A percentile compares a stretch with the other conserved stretches of the same genome.
phyloP scores from a whole-genome alignment of 176 grass and related monocot genomes.

The Carex parvula region DNA sequence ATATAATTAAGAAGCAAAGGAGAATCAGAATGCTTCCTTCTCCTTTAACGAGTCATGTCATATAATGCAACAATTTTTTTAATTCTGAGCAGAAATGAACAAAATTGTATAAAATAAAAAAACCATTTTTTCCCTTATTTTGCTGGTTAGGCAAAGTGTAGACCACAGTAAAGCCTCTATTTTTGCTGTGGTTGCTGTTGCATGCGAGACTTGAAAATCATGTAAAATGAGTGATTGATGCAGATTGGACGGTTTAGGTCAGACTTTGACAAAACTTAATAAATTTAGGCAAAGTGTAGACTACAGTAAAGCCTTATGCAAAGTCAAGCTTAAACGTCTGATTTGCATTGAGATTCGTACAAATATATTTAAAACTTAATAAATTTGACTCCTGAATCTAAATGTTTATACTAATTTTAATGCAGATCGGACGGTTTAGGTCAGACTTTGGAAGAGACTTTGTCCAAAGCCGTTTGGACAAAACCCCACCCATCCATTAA shows the following conservation, averaged over 20 bases:
- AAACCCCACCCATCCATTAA: too few relatives aligned
- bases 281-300: not conserved
- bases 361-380: too few relatives aligned
- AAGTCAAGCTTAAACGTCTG: too few relatives aligned
- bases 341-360: too few relatives aligned
- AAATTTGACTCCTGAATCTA: too few relatives aligned
- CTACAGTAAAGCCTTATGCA: too few relatives aligned
- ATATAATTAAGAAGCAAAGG: slow-evolving; percentile 1
- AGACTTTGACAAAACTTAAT: too few relatives aligned
- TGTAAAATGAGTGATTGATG: not conserved
- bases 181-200: slow-evolving; percentile 13
- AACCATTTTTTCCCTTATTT: not conserved
- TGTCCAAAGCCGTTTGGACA: too few relatives aligned
- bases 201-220: slow-evolving; percentile 23
- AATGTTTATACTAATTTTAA: too few relatives aligned
- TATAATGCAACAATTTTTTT: slow-evolving; percentile 20
- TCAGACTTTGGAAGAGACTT: too few relatives aligned
- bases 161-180: not conserved
- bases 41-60: not conserved
- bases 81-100: not conserved
- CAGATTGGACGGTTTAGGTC: too few relatives aligned
- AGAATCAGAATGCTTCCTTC: slow-evolving; percentile 15
- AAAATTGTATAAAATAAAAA: not conserved
- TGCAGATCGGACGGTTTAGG: too few relatives aligned
- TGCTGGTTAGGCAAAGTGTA: not conserved